Evolutionary conservation across 2,329 filamentous ascomycete species (phyloP).

Genomic region (Hypoxylon rubiginosum): DNA sequence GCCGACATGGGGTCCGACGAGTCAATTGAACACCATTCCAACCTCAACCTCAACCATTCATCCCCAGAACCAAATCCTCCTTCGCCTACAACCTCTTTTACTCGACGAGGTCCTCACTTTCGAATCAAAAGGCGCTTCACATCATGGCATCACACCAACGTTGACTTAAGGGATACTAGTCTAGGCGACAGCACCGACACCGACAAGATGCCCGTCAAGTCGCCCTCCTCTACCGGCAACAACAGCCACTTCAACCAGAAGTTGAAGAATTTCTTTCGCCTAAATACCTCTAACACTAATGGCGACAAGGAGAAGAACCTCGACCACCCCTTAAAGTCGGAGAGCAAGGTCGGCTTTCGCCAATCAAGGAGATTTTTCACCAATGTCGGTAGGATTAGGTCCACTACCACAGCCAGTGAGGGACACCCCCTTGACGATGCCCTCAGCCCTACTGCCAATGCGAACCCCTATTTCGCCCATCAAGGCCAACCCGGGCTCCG

Average conservation of each 20-base stretch:
- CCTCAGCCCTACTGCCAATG: slow-evolving; percentile 91
- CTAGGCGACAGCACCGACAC: slow-evolving; percentile 38
- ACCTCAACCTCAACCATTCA: slow-evolving; percentile 44
- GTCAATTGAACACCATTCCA: slow-evolving; percentile 46
- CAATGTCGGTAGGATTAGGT: slow-evolving; percentile 87
- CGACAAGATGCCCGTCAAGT: slow-evolving; percentile 66
- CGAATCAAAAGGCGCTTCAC: slow-evolving; percentile 52
- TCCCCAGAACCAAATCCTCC: slow-evolving; percentile 39
- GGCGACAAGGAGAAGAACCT: slow-evolving; percentile 54
- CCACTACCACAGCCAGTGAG: slow-evolving; percentile 91
- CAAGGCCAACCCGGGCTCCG: slow-evolving; percentile 93
- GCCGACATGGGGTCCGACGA: slow-evolving; percentile 45
- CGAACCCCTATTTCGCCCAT: slow-evolving; percentile 97
- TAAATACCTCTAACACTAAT: slow-evolving; percentile 65
- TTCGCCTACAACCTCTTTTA: slow-evolving; percentile 44
- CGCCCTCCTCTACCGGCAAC: slow-evolving; percentile 62
- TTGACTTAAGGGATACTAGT: slow-evolving; percentile 41
- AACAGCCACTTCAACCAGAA: slow-evolving; percentile 71
- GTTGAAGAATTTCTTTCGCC: slow-evolving; percentile 79
- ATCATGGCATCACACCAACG: slow-evolving; percentile 53
- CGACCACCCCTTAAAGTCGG: slow-evolving; percentile 61
- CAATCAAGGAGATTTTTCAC: slow-evolving; percentile 91
- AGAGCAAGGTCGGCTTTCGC: slow-evolving; percentile 77
- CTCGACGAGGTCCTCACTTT: slow-evolving; percentile 45
- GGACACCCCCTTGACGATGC: slow-evolving; percentile 90